Conservation (phyloP, 768 basidiomycete species). For the Lactifluus volemus region DNA sequence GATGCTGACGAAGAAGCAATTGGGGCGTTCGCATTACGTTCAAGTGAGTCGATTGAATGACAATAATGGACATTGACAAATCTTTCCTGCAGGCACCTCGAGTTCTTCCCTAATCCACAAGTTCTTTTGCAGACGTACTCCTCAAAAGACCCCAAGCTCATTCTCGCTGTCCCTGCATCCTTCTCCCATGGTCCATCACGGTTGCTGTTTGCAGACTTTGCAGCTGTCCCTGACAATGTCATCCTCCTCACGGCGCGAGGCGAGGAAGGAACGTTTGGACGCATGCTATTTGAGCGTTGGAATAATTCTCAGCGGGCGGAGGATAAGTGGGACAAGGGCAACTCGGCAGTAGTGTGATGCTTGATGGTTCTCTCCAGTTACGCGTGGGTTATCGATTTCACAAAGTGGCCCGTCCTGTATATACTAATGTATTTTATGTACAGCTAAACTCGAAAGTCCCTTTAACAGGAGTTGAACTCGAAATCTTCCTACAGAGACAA, state of each 20-base stretch:
- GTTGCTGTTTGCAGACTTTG: slow-evolving; percentile 78
- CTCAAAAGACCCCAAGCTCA: slow-evolving; percentile 83
- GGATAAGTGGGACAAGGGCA: slow-evolving; percentile 83
- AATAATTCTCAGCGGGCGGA: slow-evolving; percentile 70
- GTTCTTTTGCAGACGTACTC: slow-evolving; percentile 75
- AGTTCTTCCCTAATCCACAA: slow-evolving; percentile 81
- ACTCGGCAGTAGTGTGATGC: slow-evolving; percentile 80
- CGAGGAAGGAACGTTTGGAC: slow-evolving; percentile 72
- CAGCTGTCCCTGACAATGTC: slow-evolving; percentile 73
- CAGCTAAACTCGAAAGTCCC: slow-evolving; percentile 88
- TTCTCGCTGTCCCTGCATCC: slow-evolving; percentile 87
- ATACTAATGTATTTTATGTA: slow-evolving; percentile 8
- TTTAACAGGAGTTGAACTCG: slow-evolving; percentile 81
- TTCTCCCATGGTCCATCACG: slow-evolving; percentile 91
- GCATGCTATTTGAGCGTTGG: slow-evolving; percentile 80
- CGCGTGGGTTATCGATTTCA: slow-evolving; percentile 38
- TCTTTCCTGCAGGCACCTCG: slow-evolving; percentile 56
- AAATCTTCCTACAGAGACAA: slow-evolving; percentile 69
- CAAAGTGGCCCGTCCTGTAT: background rate
- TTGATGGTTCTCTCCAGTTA: slow-evolving; percentile 62
- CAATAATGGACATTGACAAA: background rate
- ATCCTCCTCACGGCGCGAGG: slow-evolving; percentile 75
- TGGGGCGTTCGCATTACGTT: slow-evolving; percentile 86
- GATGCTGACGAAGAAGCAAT: slow-evolving; percentile 68
- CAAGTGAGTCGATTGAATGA: slow-evolving; percentile 43